A percentile compares a stretch with the other conserved stretches of the same genome.
These are phyloP conservation scores for Epichloe baconii DNA, from an alignment of 2,329 filamentous ascomycete species.

Conservation along the genomic window DNA sequence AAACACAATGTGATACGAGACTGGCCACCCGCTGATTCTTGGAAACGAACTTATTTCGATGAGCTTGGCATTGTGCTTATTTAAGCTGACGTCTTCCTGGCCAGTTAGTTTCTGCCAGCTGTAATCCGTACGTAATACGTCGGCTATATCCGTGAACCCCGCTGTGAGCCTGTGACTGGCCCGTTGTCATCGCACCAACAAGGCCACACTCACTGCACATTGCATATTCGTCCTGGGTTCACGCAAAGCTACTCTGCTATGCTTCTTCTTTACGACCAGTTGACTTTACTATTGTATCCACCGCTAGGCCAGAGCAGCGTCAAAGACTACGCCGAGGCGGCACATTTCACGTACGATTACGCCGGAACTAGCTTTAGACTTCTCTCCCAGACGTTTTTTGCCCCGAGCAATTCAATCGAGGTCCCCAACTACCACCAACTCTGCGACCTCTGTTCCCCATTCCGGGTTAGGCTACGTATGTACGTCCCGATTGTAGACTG, in stretches of 20 bases:
- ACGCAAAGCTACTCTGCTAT: background rate
- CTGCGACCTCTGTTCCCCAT: background rate
- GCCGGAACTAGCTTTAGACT: background rate
- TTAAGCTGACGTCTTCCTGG: too few species aligned
- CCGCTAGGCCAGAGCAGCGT: too few species aligned
- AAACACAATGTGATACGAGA: background rate
- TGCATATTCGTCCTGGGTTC: background rate
- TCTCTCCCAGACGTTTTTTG: background rate
- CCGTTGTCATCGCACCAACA: background rate
- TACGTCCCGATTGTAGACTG: background rate
- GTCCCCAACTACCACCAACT: background rate
- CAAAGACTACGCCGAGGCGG: too few species aligned
- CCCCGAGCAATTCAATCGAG: background rate
- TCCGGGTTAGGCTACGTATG: background rate
- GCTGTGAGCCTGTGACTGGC: background rate
- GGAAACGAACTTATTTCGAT: background rate
- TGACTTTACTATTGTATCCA: too few species aligned
- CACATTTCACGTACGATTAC: too few species aligned
- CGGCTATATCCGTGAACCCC: background rate
- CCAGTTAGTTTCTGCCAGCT: too few species aligned
- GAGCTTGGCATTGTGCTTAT: background rate
- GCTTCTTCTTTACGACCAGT: too few species aligned
- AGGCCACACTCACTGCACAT: background rate
- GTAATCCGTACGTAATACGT: background rate
- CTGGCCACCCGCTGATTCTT: background rate